phyloP scores from a whole-genome alignment of 2,329 filamentous ascomycete genomes.

The Pseudogymnoascus sp. region DNA sequence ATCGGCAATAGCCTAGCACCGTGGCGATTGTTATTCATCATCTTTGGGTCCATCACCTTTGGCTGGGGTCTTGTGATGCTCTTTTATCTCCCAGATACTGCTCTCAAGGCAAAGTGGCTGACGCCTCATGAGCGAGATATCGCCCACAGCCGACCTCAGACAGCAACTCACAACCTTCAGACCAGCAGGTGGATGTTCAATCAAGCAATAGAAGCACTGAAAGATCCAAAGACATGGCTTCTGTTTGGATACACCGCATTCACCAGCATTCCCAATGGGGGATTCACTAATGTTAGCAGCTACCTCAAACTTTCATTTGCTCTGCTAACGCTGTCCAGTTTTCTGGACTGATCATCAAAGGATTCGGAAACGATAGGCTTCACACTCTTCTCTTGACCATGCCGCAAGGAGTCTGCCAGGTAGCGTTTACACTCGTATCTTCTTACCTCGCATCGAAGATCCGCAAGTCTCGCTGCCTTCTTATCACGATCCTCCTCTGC shows the following conservation, averaged over 20 bases:
- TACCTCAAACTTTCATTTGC: no score
- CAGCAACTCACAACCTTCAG: constrained; percentile 46
- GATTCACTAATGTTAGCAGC: no score
- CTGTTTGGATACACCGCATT: neutral
- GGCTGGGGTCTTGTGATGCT: constrained; percentile 32
- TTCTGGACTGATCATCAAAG: no score
- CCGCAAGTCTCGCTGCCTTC: no score
- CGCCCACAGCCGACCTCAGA: constrained; percentile 41
- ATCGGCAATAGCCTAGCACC: constrained; percentile 12
- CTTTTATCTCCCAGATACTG: constrained; percentile 40
- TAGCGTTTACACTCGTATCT: neutral
- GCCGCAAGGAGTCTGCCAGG: no score
- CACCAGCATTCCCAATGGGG: no score
- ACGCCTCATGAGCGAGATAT: constrained; percentile 33
- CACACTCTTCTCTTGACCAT: neutral
- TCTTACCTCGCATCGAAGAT: neutral
- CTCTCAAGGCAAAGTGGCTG: constrained; percentile 35
- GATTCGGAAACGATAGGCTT: no score
- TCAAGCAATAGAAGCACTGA: constrained; percentile 41
- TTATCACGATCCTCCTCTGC: neutral
- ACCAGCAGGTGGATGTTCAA: constrained; percentile 39
- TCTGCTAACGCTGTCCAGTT: no score
- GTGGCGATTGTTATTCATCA: constrained; percentile 17
- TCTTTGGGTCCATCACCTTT: constrained; percentile 18
- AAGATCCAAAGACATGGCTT: constrained; percentile 30